Conservation (phyloP, 176 grass and related monocot genomes). For the Cenchrus purpureus region DNA sequence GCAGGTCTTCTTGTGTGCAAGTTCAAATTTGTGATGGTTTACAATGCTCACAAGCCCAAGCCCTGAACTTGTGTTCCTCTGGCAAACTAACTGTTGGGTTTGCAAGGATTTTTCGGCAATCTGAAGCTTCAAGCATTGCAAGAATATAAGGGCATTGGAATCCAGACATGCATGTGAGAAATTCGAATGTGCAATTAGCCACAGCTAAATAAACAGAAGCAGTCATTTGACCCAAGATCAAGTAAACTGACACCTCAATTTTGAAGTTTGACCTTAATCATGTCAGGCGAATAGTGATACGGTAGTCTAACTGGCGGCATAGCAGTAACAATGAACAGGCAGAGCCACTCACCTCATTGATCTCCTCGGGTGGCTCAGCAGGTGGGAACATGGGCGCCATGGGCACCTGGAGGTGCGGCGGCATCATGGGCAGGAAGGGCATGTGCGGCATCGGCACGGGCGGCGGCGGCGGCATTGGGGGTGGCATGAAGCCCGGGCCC, state of each 20-base stretch:
- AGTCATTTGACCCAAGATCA: neutral
- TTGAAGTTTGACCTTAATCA: neutral
- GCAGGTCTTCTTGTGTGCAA: constrained; percentile 12
- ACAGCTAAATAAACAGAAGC: neutral
- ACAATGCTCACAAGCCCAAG: neutral
- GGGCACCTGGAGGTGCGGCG: constrained; percentile 40
- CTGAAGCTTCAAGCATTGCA: neutral
- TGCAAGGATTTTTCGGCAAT: neutral
- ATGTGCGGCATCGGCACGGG: constrained; percentile 51
- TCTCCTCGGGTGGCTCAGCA: constrained; percentile 48
- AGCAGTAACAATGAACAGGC: neutral
- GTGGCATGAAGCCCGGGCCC: constrained; percentile 31
- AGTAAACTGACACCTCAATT: neutral
- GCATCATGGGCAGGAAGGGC: constrained; percentile 63
- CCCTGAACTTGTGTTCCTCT: neutral
- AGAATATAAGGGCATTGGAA: neutral
- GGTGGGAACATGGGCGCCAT: constrained; percentile 18
- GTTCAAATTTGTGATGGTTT: neutral
- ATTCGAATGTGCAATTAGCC: neutral
- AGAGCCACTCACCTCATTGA: constrained; percentile 46
- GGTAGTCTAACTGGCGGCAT: neutral
- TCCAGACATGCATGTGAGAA: neutral
- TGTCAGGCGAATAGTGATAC: neutral
- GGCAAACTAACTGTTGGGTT: neutral
- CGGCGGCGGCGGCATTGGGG: constrained; percentile 29